Conservation (phyloP, 257 asterid genomes). For the Rehmannia glutinosa region DNA sequence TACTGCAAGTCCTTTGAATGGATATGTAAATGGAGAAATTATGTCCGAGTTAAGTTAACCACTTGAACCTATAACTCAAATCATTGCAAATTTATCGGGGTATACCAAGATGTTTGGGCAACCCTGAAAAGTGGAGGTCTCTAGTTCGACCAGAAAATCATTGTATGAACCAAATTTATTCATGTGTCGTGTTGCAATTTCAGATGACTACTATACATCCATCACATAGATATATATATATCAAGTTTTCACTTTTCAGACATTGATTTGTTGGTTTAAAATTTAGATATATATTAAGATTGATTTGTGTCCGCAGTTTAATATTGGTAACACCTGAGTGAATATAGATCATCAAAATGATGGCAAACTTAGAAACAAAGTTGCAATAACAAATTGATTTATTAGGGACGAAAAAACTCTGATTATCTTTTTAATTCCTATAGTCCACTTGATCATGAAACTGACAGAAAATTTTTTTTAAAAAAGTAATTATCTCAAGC, state of each 20-base stretch:
- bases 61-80: not conserved
- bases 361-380: not conserved
- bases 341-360: not conserved
- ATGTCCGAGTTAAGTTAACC: not conserved
- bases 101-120: not conserved
- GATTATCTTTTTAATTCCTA: not conserved
- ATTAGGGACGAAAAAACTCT: not conserved
- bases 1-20: not conserved
- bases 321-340: not conserved
- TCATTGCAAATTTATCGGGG: not conserved
- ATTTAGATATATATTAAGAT: too few species aligned
- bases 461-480: slow-evolving; percentile 1
- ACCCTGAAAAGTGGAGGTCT: not conserved
- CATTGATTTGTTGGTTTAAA: too few species aligned
- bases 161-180: not conserved
- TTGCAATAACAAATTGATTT: too few species aligned
- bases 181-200: not conserved
- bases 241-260: too few species aligned
- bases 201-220: not conserved
- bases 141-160: not conserved
- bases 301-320: not conserved
- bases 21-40: not conserved
- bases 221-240: too few species aligned
- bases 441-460: not conserved
- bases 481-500: not conserved